phyloP scores from a whole-genome alignment of 495 filamentous ascomycete species.

The Coniosporium apollinis region DNA sequence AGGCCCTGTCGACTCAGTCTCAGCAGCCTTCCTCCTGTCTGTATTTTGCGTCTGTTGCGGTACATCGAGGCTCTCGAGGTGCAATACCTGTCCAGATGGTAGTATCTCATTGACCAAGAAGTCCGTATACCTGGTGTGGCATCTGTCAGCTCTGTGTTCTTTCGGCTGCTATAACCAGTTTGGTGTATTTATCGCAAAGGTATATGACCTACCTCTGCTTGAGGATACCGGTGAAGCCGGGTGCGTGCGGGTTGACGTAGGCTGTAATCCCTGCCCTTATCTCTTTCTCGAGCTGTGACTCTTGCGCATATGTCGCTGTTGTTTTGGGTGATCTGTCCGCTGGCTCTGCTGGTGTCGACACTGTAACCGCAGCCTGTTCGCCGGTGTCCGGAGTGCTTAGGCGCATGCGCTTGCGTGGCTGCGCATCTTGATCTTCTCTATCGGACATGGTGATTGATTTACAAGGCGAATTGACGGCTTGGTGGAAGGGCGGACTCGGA shows the following conservation, averaged over 20 bases:
- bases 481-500: no score
- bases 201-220: slow-evolving; percentile 14
- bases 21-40: slow-evolving; percentile 7
- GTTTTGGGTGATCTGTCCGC: neutral
- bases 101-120: slow-evolving; percentile 89
- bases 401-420: neutral
- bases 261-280: slow-evolving; percentile 17
- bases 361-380: neutral
- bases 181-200: neutral
- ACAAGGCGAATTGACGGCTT: no score
- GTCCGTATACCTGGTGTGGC: slow-evolving; percentile 91
- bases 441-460: no score
- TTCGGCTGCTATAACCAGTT: neutral
- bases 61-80: slow-evolving; percentile 39
- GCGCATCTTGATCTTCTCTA: no score
- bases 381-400: neutral
- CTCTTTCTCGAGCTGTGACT: slow-evolving; percentile 13
- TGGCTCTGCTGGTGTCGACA: neutral
- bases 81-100: slow-evolving; percentile 59
- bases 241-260: slow-evolving; percentile 15
- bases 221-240: slow-evolving; percentile 18
- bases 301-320: neutral
- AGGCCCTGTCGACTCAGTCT: slow-evolving; percentile 4
- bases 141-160: no score
- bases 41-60: slow-evolving; percentile 7